These are phyloP conservation scores for Stachybotrys chlorohalonatus DNA, from an alignment of 2,329 filamentous ascomycete genomes.

Conservation along the genomic window DNA sequence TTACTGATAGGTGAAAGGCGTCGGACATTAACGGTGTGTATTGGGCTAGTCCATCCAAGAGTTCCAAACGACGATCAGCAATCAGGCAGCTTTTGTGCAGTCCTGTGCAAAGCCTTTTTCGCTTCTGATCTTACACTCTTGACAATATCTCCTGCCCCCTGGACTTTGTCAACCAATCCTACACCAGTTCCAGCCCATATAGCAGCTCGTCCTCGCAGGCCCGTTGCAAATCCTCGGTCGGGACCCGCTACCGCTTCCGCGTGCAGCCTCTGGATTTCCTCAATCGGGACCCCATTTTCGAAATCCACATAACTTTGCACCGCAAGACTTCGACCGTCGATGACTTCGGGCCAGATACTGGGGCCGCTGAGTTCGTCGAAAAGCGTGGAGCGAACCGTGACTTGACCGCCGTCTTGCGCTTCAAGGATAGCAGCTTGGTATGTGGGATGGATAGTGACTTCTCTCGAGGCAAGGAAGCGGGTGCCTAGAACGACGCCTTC, in stretches of 20 bases:
- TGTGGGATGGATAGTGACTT: neutral
- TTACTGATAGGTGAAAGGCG: too few species aligned
- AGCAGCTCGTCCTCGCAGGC: neutral
- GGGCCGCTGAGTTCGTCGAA: slow-evolving; percentile 1
- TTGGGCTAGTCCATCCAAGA: too few species aligned
- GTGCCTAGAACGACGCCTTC: neutral
- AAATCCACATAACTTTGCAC: neutral
- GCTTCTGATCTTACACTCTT: neutral
- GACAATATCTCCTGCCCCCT: neutral
- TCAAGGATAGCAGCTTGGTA: slow-evolving; percentile 1
- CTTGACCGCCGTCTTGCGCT: neutral
- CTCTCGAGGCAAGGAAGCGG: neutral
- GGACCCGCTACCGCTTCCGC: neutral
- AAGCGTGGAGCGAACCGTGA: neutral
- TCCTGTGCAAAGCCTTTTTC: neutral
- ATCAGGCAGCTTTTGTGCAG: neutral
- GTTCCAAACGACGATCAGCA: neutral
- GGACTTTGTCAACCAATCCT: neutral
- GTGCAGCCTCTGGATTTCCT: neutral
- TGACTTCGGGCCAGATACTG: neutral
- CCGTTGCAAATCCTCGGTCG: neutral
- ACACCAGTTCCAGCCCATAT: slow-evolving; percentile 1
- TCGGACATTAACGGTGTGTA: too few species aligned
- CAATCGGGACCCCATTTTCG: neutral
- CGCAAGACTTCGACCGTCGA: neutral